Evolutionary conservation across 192 early-diverging fungal genomes (phyloP).

Genomic region (Coemansia sp.): DNA sequence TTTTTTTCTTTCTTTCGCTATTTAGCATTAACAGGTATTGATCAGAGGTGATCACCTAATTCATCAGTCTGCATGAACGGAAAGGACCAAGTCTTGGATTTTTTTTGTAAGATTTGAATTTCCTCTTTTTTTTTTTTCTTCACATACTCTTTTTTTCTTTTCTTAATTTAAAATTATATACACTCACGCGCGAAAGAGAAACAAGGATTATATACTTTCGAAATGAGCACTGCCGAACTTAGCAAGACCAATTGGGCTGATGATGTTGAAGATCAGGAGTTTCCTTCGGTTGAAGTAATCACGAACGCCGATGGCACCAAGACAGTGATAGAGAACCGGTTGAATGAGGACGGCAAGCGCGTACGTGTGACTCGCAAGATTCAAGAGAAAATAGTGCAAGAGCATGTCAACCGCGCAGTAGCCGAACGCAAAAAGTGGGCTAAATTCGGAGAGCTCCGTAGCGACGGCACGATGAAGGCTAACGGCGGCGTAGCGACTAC

Average conservation of each 20-base stretch:
- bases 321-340: slow-evolving; percentile 76
- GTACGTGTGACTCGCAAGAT: slow-evolving; percentile 88
- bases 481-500: slow-evolving; percentile 89
- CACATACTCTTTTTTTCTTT: background rate
- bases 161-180: background rate
- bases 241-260: slow-evolving; percentile 74
- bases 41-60: background rate
- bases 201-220: background rate
- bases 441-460: slow-evolving; percentile 80
- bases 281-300: slow-evolving; percentile 28
- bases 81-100: background rate
- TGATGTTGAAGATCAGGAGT: slow-evolving; percentile 68
- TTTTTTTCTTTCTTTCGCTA: background rate
- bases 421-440: slow-evolving; percentile 81
- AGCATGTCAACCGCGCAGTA: slow-evolving; percentile 85
- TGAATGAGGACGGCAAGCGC: slow-evolving; percentile 91
- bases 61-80: background rate
- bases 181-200: background rate
- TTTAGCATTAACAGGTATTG: background rate
- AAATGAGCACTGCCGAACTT: slow-evolving; percentile 9
- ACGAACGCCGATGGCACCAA: slow-evolving; percentile 78
- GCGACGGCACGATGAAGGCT: slow-evolving; percentile 77
- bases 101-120: background rate
- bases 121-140: background rate
- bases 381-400: slow-evolving; percentile 74